Conservation (phyloP, 768 basidiomycete genomes). For the Cytidiella melzeri region DNA sequence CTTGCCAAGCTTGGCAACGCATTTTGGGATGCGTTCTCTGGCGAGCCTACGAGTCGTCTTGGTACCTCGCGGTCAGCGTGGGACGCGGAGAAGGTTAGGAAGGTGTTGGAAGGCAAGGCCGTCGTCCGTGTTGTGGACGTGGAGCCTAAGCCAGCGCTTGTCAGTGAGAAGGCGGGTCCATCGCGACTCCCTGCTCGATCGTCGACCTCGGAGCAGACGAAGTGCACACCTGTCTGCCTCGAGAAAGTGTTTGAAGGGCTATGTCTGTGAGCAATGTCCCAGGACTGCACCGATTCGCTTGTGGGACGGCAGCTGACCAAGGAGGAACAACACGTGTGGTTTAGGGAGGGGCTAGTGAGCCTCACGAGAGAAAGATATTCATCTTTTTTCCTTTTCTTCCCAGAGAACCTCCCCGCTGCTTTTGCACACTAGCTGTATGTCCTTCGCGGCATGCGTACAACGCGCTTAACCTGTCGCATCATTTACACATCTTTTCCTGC, state of each 20-base stretch:
- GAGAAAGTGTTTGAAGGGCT: constrained; percentile 10
- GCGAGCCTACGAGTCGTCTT: constrained; percentile 24
- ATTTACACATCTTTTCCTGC: no score
- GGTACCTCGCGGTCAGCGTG: constrained; percentile 10
- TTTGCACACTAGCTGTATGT: no score
- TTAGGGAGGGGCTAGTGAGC: no score
- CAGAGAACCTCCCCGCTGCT: no score
- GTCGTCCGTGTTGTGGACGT: constrained; percentile 77
- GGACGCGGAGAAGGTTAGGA: constrained; percentile 78
- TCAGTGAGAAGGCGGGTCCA: constrained; percentile 5
- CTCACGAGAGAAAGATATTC: no score
- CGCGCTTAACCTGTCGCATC: no score
- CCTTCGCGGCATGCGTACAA: no score
- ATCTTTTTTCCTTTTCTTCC: no score
- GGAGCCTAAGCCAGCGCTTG: constrained; percentile 30
- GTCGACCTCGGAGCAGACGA: constrained; percentile 4
- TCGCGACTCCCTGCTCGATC: not conserved
- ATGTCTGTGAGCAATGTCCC: constrained; percentile 5
- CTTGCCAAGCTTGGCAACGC: constrained; percentile 62
- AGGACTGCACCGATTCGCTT: no score
- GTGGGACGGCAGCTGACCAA: no score
- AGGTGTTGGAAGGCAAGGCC: constrained; percentile 78
- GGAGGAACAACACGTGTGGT: no score
- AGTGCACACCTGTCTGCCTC: not conserved
- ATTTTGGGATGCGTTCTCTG: constrained; percentile 90